Base-by-base conservation (phyloP, 2,329 filamentous ascomycete genomes). In the Claviceps citrina region DNA sequence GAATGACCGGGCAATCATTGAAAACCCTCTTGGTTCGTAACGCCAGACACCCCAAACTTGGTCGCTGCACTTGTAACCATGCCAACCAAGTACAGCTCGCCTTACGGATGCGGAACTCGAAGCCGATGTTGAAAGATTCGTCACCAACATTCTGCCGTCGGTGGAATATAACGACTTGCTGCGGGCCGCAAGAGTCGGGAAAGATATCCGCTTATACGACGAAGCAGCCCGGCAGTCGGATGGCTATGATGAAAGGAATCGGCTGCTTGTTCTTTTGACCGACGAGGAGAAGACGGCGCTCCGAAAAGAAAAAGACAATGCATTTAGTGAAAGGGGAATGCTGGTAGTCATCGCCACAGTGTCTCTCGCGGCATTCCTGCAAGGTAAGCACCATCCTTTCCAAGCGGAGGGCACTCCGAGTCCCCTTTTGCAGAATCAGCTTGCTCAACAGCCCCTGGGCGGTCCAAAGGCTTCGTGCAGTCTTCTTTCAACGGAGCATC, bases 401-500 rank as follows among this genome's bases (percentile, higher is more conserved):
- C n/a, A 15, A 20, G 13, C 35, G 5, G 16, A 15, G 26, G 3
- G 18, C 13, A 12, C 16, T 13, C 5, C 30, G 19, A 31, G 7
- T 16, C 16, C 15, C 16, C 7, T 6, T 36, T n/a, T 10, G 2
- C 7, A 22, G 4, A 28, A 22, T 1, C 2, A 22, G n/a, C n/a
- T 12, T 33, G 3, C 24, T 38, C 19, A n/a, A 28, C 12, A 31
- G 2, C 12, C 15, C 13, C 15, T n/a, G 22, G 16, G 13, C n/a
- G 16, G 15, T 2, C 15, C n/a, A 24, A 19, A 52, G 62, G 63
- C 4, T 63, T 63, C 30, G 62, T 66, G 2, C 64, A 66, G 42
- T 62, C 60, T 0, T 65, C 61, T 5, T 58, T 66, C 44, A 65
- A 65, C 43, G 59, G 60, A 9, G 60, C 62, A 1, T 59, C 59